Conservation (phyloP, 2,329 filamentous ascomycete species). For the Teratosphaeria zuluensis region DNA sequence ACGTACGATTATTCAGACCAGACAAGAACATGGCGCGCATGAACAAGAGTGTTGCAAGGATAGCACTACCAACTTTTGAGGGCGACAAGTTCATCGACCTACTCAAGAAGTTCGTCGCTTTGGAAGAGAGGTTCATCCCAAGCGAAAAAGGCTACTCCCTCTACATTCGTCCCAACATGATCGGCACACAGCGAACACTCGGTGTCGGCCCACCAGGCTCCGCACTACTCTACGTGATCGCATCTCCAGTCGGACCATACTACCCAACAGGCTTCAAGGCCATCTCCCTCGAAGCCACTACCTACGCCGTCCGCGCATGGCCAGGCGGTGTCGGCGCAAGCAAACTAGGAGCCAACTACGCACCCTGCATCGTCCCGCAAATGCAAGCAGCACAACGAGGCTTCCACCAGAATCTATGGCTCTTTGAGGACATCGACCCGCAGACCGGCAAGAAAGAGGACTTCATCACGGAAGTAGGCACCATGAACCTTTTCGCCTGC, state of each 20-base stretch:
- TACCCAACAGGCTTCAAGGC: conserved; percentile 99
- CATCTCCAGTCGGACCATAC: conserved; percentile 92
- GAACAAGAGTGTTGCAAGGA: conserved; percentile 83
- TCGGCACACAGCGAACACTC: conserved; percentile 89
- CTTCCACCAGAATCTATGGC: conserved; percentile 97
- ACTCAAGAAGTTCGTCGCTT: conserved; percentile 66
- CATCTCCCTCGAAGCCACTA: conserved; percentile 85
- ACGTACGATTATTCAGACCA: conserved; percentile 81
- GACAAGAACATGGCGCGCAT: conserved; percentile 93
- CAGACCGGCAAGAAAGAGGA: conserved; percentile 50
- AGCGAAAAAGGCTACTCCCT: conserved; percentile 73
- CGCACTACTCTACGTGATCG: conserved; percentile 88
- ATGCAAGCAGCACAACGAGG: conserved; percentile 81
- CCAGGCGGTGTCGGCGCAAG: conserved; percentile 95
- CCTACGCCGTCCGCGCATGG: conserved; percentile 87
- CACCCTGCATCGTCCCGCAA: conserved; percentile 97
- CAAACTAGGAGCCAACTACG: conserved; percentile 98
- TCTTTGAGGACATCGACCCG: conserved; percentile 62
- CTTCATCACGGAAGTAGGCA: conserved; percentile 92
- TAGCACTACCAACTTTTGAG: conserved; percentile 84
- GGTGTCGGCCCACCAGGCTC: conserved; percentile 88
- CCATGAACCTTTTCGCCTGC: conserved; percentile 95
- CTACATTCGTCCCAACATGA: conserved; percentile 93
- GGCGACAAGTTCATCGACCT: conserved; percentile 65
- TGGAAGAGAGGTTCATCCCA: conserved; percentile 87